These are phyloP conservation scores for Ramularia endophylla DNA, from an alignment of 2,329 filamentous ascomycete species.

Conservation along the genomic window DNA sequence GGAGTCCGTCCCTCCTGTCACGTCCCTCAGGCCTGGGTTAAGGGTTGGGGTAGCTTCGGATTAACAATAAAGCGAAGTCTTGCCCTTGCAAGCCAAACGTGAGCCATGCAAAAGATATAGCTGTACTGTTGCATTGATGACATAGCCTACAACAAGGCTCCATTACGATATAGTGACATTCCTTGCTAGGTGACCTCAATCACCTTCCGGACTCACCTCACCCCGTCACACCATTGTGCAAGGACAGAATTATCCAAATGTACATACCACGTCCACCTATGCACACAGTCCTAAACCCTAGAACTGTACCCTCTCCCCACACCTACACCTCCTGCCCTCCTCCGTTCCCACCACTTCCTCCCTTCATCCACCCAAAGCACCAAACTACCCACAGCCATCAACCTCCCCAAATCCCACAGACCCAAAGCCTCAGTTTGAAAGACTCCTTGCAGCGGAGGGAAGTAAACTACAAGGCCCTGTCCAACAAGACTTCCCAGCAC, in stretches of 20 bases:
- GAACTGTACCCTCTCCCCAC: constrained; percentile 20
- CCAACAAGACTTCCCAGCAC: constrained; percentile 79
- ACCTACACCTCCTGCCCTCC: constrained; percentile 31
- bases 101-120: no score
- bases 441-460: constrained; percentile 85
- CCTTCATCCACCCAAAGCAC: constrained; percentile 95
- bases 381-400: constrained; percentile 72
- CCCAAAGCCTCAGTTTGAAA: constrained; percentile 91
- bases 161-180: no score
- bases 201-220: no score
- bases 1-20: no score
- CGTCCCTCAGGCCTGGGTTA: no score
- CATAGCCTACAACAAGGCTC: no score
- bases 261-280: background rate
- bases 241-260: background rate
- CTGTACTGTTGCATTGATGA: no score
- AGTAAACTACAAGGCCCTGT: constrained; percentile 87
- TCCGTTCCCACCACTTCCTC: constrained; percentile 66
- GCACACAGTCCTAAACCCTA: constrained; percentile 12
- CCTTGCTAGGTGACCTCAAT: no score
- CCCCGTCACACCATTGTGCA: no score
- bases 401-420: constrained; percentile 64
- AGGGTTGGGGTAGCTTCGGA: no score
- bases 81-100: no score
- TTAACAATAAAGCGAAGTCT: no score